A percentile compares a stretch with the other conserved stretches of the same genome.
phyloP scores from a whole-genome alignment of 176 grass and related monocot species.

The Oryza meridionalis region DNA sequence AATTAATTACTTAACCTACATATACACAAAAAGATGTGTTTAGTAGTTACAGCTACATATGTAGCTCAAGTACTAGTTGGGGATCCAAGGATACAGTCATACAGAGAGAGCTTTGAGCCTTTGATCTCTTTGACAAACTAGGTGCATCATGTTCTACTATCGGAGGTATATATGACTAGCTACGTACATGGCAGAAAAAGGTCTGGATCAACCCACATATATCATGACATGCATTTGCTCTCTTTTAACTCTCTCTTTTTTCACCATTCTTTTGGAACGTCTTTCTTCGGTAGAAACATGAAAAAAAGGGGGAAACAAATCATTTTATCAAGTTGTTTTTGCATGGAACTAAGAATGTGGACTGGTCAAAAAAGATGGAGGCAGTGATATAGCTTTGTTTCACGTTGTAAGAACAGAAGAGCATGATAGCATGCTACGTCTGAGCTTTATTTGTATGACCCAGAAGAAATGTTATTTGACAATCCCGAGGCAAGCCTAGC shows the following conservation, averaged over 20 bases:
- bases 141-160: constrained; percentile 32
- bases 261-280: constrained; percentile 42
- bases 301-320: constrained; percentile 4
- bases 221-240: constrained; percentile 21
- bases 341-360: constrained; percentile 38
- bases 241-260: constrained; percentile 28
- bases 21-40: background rate
- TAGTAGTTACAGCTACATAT: constrained; percentile 20
- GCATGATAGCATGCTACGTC: constrained; percentile 23
- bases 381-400: background rate
- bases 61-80: constrained; percentile 34
- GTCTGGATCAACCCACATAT: constrained; percentile 19
- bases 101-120: background rate
- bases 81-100: constrained; percentile 56
- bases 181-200: constrained; percentile 12
- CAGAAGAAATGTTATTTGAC: background rate
- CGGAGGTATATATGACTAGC: constrained; percentile 1
- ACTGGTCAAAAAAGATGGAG: constrained; percentile 54
- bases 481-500: constrained; percentile 30
- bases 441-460: constrained; percentile 13
- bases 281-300: constrained; percentile 50
- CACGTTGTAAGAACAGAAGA: background rate
- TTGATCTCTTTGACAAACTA: constrained; percentile 33
- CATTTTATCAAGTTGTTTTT: constrained; percentile 47
- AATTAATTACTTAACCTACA: background rate